A percentile compares a stretch with the other conserved stretches of the same genome.
Conservation (phyloP, 2,329 filamentous ascomycete genomes). For the Dactylella cylindrospora region DNA sequence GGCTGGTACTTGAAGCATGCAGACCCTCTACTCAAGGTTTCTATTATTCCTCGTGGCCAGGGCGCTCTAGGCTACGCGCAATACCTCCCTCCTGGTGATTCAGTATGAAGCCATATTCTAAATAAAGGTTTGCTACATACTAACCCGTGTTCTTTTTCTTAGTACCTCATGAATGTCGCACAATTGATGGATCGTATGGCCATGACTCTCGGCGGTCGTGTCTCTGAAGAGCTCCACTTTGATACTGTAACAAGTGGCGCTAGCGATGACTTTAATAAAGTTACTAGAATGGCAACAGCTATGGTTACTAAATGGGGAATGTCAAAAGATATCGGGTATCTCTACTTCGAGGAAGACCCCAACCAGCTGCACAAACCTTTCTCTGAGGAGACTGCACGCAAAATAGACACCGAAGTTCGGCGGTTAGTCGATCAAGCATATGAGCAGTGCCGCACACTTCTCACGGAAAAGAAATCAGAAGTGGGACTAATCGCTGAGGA, state of each 20-base stretch:
- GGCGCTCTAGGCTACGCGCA: constrained; percentile 94
- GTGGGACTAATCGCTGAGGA: constrained; percentile 90
- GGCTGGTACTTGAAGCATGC: constrained; percentile 96
- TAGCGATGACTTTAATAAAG: constrained; percentile 97
- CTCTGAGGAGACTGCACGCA: constrained; percentile 86
- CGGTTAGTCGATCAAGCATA: constrained; percentile 91
- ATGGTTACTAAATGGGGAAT: constrained; percentile 99
- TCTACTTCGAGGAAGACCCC: constrained; percentile 81
- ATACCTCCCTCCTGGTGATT: constrained; percentile 87
- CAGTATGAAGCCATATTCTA: constrained; percentile 50
- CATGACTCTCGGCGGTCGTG: constrained; percentile 94
- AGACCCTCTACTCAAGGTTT: constrained; percentile 97
- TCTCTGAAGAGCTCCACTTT: constrained; percentile 95
- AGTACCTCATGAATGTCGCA: constrained; percentile 88
- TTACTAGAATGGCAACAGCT: constrained; percentile 88
- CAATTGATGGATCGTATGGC: constrained; percentile 99
- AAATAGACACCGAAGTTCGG: constrained; percentile 87
- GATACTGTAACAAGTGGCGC: constrained; percentile 93
- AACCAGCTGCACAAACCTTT: constrained; percentile 91
- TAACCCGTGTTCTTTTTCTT: neutral
- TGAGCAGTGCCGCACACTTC: constrained; percentile 79
- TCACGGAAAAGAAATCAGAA: constrained; percentile 82
- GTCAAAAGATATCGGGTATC: constrained; percentile 87
- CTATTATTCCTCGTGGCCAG: constrained; percentile 94
- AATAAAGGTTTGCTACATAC: neutral